Base-by-base conservation (phyloP, 192 early-diverging fungal genomes). In the Phlyctochytrium bullatum region DNA sequence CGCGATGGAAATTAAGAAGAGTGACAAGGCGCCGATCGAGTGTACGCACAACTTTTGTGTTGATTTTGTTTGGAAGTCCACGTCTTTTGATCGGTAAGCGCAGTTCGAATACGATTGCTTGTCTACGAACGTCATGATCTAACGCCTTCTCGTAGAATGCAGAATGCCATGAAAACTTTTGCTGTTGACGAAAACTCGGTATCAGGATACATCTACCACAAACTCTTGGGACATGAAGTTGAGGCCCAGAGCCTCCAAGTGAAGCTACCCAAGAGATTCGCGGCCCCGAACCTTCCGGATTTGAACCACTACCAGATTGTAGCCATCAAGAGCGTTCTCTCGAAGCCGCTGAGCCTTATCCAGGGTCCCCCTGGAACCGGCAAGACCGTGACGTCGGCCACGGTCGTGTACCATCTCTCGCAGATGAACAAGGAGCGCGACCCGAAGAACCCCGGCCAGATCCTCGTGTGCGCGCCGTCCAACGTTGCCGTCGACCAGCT, bases 401-500 rank as follows among this genome's bases (percentile, higher is more conserved):
- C 97, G 0, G 85, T 99, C 65, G 96, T 99, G 2, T 99, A 99
- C 69, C 96, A 99, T 70, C 77, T 99, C 16, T 92, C 92, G 36
- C 90, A 91, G 71, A 89, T 92, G 80, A 93, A 91, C 73, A 77
- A 81, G 61, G 40, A 6, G 10, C 10, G 10, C 10, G 20, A 47
- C 20, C 40, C 40, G 10, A 14, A 6, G 6, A 47, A 90, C 89
- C 54, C 54, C 14, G 79, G 79, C 28, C 94, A 96, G 79, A 88
- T 99, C n/a, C 78, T 99, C 51, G 97, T 99, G 0, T 96, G 93
- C 69, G 97, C 97, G 0, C 95, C 97, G n/a, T 93, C 91, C 73
- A 99, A 99, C 73, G 96, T 99, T 2, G 97, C 97, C 31, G 97
- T 99, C 0, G 96, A 99, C 78, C 97, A 99, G 74, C 75, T 99